Base-by-base conservation (phyloP, 1,284 basidiomycete species). In the Trichosporon asahii region DNA sequence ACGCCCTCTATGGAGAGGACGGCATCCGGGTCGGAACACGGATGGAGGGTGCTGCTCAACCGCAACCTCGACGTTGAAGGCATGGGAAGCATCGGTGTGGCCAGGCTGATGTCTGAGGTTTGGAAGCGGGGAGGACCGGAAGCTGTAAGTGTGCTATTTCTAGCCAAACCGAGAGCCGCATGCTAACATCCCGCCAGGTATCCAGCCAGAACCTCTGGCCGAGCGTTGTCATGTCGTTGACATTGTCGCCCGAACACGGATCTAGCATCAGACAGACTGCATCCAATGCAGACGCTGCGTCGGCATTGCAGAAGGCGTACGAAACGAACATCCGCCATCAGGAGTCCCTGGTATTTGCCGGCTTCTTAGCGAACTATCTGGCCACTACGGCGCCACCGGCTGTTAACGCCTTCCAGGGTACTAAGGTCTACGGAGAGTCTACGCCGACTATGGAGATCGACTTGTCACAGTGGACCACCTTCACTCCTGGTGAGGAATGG, bases 121-220 rank as follows among this genome's bases (percentile, higher is more conserved):
- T 82, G 80, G 80, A 78, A 76, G 66, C 66, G 80, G 31, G 80
- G 80, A 9, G 80, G 80, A 7, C 80, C 79, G 2, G 77, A 75
- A 40, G 68, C 73, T 8, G 81, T 81, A 66, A 76, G 80, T 75
- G 53, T 46, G 33, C 33, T 14, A 6, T 14, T 60, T 1, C n/a
- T 15, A 15, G 12, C 21, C 25, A 6, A 8, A 14, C 14, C 15
- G 57, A 31, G 29, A n/a, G 18, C 14, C 7, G 37, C 8, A 9
- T 31, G 37, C 64, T 70, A 53, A 68, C 46, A 23, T 8, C 15
- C 7, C 27, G 31, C 29, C 65, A 80, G 80, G 78, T 80, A 27
- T 78, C 80, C 0, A 66, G 67, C 11, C 76, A 78, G 64, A 74
- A 76, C 23, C 70, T 80, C 3, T 82, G 80, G 80, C 72, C 78